phyloP scores from a whole-genome alignment of 2,329 filamentous ascomycete genomes.

The Amphichorda felina region DNA sequence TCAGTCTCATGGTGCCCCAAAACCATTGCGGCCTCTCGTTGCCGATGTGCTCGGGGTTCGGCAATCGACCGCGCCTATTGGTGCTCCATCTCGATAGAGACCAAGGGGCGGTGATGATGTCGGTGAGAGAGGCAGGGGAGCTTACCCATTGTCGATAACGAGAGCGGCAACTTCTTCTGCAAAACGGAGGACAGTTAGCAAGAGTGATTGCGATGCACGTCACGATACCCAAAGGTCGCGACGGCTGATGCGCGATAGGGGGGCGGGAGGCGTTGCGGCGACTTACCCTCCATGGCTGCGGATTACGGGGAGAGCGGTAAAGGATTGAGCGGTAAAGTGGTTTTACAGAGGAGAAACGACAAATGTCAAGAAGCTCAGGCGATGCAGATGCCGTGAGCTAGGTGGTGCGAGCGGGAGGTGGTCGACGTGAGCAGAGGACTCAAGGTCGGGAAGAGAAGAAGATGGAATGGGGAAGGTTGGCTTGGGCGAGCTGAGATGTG shows the following conservation, averaged over 20 bases:
- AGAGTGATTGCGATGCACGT: slow-evolving; percentile 8
- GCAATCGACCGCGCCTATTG: neutral
- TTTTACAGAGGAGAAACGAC: slow-evolving; percentile 7
- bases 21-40: too few species aligned
- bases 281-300: slow-evolving; percentile 45
- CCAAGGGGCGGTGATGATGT: slow-evolving; percentile 11
- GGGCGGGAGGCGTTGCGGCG: neutral
- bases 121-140: slow-evolving; percentile 24
- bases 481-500: slow-evolving; percentile 10
- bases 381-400: slow-evolving; percentile 10
- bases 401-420: slow-evolving; percentile 9
- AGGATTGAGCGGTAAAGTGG: slow-evolving; percentile 4
- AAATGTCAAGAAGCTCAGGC: slow-evolving; percentile 9
- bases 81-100: neutral
- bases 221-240: slow-evolving; percentile 5
- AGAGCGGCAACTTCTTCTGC: slow-evolving; percentile 99
- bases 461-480: slow-evolving; percentile 19
- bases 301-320: slow-evolving; percentile 21
- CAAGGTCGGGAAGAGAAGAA: slow-evolving; percentile 11
- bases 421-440: slow-evolving; percentile 1
- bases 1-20: slow-evolving; percentile 25
- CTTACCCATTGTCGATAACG: slow-evolving; percentile 99
- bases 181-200: slow-evolving; percentile 31
- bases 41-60: too few species aligned
- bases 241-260: slow-evolving; percentile 3